Conservation (phyloP, 2,329 filamentous ascomycete species). For the Ceratocystis huliohia region DNA sequence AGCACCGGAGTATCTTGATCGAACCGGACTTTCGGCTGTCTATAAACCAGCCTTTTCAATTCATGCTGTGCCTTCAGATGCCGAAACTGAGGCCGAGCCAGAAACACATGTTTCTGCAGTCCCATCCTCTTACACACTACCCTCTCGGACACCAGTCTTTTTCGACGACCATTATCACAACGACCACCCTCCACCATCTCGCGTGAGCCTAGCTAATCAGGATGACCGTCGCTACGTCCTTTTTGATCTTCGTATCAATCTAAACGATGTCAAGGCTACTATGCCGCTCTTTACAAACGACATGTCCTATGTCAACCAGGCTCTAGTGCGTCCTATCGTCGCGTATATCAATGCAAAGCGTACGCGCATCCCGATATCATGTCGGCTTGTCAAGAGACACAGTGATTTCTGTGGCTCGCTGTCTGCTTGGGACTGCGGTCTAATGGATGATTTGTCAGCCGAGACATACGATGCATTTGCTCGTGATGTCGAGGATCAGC, state of each 20-base stretch:
- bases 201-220: conserved; percentile 24
- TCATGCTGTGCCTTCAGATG: conserved; percentile 7
- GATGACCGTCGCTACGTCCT: conserved; percentile 70
- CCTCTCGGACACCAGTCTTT: conserved; percentile 14
- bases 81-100: conserved; percentile 6
- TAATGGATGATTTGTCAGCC: conserved; percentile 85
- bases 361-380: conserved; percentile 91
- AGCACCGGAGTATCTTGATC: conserved; percentile 19
- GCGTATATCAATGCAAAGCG: conserved; percentile 94
- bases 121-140: conserved; percentile 18
- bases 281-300: conserved; percentile 88
- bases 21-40: conserved; percentile 20
- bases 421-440: conserved; percentile 83
- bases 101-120: conserved; percentile 16
- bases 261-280: conserved; percentile 86
- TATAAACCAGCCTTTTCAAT: conserved; percentile 19
- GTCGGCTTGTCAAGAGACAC: conserved; percentile 79
- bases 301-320: conserved; percentile 91
- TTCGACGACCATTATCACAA: conserved; percentile 21
- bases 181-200: conserved; percentile 11
- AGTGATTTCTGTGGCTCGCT: conserved; percentile 90
- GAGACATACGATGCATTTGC: conserved; percentile 95
- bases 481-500: conserved; percentile 76
- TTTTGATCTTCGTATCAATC: conserved; percentile 86
- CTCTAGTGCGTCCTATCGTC: conserved; percentile 86